Evolutionary conservation across 805 yeast genomes (phyloP), one percentile per base, ranked within the genome.

Genomic region (Wickerhamiella nectarea): DNA sequence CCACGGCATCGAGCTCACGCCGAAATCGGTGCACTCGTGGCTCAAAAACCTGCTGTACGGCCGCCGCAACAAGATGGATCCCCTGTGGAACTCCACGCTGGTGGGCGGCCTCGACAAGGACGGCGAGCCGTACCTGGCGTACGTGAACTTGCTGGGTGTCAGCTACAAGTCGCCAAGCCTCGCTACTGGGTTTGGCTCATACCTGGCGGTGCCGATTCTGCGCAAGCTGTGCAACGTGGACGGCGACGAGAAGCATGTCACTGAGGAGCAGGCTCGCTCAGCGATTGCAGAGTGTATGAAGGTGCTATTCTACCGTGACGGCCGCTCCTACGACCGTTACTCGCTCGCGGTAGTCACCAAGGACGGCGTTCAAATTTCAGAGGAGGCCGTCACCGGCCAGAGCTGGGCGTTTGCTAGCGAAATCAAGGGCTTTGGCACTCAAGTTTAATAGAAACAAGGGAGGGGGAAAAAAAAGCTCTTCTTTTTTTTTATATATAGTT

Each of bases 151-250:
- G 48, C 71, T 87, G 48, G 99, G 99, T 41, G 95, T 86, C 21
- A 74, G 94, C 2, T 91, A 83, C 62, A 71, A 83, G 3, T 72
- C 97, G 0, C 91, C 94, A 24, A 71, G 94, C 2, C 66, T 91
- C 46, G 95, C 96, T 37, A 87, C 97, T 3, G 99, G 99, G 1
- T 89, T 86, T 60, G 99, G 98, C 47, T 80, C 93, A 9, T 87
- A 91, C 62, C 70, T 91, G 62, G 99, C 98, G 3, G 65, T 86
- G 36, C 99, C 99, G 20, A 65, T 91, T 55, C 70, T 91, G 59
- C 78, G 99, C 67, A 77, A 81, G 59, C 72, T 79, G 47, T 83
- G 81, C 28, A 94, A 85, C 46, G 65, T 68, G 34, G 96, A 86
- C 54, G 76, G 71, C 21, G 95, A 86, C 56, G 82, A 73, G 46